A percentile compares a stretch with the other conserved stretches of the same genome.
phyloP scores from a whole-genome alignment of 768 basidiomycete species.

The Agaricus subrufescens region DNA sequence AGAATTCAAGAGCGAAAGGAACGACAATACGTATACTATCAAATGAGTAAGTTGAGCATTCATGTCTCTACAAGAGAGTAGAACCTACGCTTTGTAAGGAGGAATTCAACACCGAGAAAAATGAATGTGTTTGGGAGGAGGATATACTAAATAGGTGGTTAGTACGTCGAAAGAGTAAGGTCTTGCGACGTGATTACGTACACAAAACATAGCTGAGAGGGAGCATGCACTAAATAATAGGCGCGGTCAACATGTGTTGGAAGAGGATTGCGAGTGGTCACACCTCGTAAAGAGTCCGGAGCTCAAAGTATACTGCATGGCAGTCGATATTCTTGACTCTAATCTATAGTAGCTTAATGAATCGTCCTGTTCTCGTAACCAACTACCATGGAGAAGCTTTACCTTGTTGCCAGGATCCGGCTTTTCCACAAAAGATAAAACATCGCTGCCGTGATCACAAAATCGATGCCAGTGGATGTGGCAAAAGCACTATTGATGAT shows the following conservation, averaged over 20 bases:
- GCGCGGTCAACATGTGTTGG: neutral
- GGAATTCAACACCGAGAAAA: slow-evolving; percentile 36
- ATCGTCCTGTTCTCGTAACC: neutral
- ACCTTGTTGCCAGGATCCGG: slow-evolving; percentile 21
- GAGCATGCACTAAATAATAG: slow-evolving; percentile 34
- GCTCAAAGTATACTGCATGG: slow-evolving; percentile 33
- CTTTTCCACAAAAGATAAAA: slow-evolving; percentile 31
- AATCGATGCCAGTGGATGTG: slow-evolving; percentile 39
- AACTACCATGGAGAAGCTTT: neutral
- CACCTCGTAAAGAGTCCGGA: slow-evolving; percentile 37
- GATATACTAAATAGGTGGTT: slow-evolving; percentile 28
- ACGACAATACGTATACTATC: slow-evolving; percentile 46
- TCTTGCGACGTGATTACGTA: slow-evolving; percentile 16
- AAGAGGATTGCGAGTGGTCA: neutral
- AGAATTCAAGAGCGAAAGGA: slow-evolving; percentile 41
- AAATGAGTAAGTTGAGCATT: neutral
- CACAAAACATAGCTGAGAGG: slow-evolving; percentile 36
- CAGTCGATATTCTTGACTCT: slow-evolving; percentile 28
- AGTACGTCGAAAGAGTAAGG: neutral
- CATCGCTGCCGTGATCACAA: slow-evolving; percentile 34
- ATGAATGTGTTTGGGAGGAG: slow-evolving; percentile 38
- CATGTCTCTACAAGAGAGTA: neutral
- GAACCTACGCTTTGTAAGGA: slow-evolving; percentile 39
- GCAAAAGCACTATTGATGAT: slow-evolving; percentile 36
- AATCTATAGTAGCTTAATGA: slow-evolving; percentile 16